A percentile compares a stretch with the other conserved stretches of the same genome.
phyloP scores from a whole-genome alignment of 192 early-diverging fungal genomes.

The Coemansia sp. region DNA sequence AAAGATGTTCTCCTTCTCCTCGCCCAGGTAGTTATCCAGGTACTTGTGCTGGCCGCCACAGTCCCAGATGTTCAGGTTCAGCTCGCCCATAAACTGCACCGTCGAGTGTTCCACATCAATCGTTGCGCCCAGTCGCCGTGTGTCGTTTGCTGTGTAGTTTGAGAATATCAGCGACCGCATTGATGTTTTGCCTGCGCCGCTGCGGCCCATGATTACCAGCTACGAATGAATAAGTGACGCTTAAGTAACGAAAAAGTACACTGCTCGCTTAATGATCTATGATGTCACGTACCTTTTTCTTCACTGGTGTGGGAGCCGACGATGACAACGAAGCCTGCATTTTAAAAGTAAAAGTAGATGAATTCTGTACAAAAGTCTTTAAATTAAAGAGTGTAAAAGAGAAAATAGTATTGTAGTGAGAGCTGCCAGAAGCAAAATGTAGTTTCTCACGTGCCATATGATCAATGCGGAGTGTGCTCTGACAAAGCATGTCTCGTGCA shows the following conservation, averaged over 20 bases:
- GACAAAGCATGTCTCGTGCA: too few relatives aligned
- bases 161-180: conserved; percentile 99
- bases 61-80: conserved; percentile 98
- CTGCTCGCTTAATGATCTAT: not conserved
- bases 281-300: conserved; percentile 7
- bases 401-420: not conserved
- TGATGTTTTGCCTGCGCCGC: conserved; percentile 96
- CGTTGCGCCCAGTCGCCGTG: conserved; percentile 91
- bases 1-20: conserved; percentile 93
- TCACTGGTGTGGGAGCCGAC: conserved; percentile 1
- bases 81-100: conserved; percentile 91
- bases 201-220: conserved; percentile 97
- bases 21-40: conserved; percentile 94
- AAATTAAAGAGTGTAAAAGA: not conserved
- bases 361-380: too few relatives aligned
- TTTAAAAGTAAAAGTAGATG: not conserved
- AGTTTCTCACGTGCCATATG: too few relatives aligned
- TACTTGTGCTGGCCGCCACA: conserved; percentile 94
- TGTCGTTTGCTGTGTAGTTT: conserved; percentile 94
- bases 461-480: too few relatives aligned
- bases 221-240: conserved; percentile 29
- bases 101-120: conserved; percentile 98
- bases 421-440: too few relatives aligned
- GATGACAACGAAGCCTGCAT: conserved; percentile 13
- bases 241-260: not conserved